Conservation (phyloP, 2,329 filamentous ascomycete genomes). For the Phialocephala sp. region DNA sequence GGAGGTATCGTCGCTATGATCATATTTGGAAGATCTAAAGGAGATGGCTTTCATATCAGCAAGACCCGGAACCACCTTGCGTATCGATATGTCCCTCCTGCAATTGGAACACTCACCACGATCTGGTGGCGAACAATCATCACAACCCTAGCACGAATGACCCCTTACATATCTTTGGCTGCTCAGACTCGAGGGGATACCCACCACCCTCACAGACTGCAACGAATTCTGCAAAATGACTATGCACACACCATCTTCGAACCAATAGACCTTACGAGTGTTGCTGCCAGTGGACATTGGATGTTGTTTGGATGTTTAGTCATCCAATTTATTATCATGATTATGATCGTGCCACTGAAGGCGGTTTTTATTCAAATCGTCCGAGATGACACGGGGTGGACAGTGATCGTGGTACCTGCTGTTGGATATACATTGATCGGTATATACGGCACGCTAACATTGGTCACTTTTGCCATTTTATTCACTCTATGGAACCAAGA, state of each 20-base stretch:
- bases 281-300: neutral
- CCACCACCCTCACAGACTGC: neutral
- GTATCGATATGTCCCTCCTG: conserved; percentile 1
- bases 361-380: conserved; percentile 1
- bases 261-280: neutral
- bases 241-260: conserved; percentile 4
- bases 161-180: conserved; percentile 1
- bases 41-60: neutral
- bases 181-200: neutral
- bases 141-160: conserved; percentile 2
- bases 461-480: neutral
- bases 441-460: neutral
- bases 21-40: neutral
- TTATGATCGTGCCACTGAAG: neutral
- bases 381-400: neutral
- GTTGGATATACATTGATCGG: neutral
- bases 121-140: conserved; percentile 2
- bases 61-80: neutral
- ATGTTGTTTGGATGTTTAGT: neutral
- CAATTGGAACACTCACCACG: conserved; percentile 1
- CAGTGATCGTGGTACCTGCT: neutral
- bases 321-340: conserved; percentile 3
- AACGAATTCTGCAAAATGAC: neutral
- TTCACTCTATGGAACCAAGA: neutral
- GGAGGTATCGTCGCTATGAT: neutral